phyloP scores from a whole-genome alignment of 2,329 filamentous ascomycete genomes.

The Ascochyta rabiei region DNA sequence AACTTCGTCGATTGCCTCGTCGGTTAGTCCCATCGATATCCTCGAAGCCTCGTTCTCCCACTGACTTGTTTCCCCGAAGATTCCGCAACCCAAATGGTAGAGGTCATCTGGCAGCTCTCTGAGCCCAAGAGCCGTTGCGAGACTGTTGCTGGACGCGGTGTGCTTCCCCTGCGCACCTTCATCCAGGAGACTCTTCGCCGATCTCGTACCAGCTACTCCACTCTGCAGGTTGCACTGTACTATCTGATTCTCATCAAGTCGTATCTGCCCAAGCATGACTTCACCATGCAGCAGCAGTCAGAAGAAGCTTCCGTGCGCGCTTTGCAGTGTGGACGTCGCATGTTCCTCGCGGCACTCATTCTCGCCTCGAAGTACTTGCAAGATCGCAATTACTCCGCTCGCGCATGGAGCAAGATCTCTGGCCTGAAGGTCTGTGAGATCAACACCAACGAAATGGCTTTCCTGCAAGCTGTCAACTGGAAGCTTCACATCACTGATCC shows the following conservation, averaged over 20 bases:
- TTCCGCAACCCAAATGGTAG: slow-evolving; percentile 95
- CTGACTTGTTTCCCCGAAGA: slow-evolving; percentile 62
- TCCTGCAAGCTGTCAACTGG: slow-evolving; percentile 89
- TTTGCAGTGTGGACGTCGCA: slow-evolving; percentile 92
- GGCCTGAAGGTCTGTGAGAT: slow-evolving; percentile 93
- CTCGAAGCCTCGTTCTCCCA: slow-evolving; percentile 43
- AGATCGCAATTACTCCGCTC: slow-evolving; percentile 95
- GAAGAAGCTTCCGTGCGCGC: slow-evolving; percentile 76
- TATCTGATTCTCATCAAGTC: slow-evolving; percentile 94
- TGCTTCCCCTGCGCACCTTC: slow-evolving; percentile 90
- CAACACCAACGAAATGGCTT: slow-evolving; percentile 94
- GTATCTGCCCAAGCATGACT: slow-evolving; percentile 81
- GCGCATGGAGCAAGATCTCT: slow-evolving; percentile 99
- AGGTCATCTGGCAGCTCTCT: slow-evolving; percentile 94
- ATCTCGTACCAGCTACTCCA: slow-evolving; percentile 96
- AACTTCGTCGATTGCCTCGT: slow-evolving; percentile 97
- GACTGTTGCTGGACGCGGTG: slow-evolving; percentile 68
- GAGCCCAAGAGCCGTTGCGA: slow-evolving; percentile 78
- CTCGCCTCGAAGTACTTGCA: slow-evolving; percentile 97
- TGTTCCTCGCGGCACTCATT: slow-evolving; percentile 95
- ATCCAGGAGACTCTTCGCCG: slow-evolving; percentile 96
- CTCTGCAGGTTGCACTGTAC: slow-evolving; percentile 93
- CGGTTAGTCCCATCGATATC: slow-evolving; percentile 69
- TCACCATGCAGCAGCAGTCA: slow-evolving; percentile 78
- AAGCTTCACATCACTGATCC: slow-evolving; percentile 90